Evolutionary conservation across 1,284 basidiomycete genomes (phyloP).

Genomic region (Ganoderma lucidum): DNA sequence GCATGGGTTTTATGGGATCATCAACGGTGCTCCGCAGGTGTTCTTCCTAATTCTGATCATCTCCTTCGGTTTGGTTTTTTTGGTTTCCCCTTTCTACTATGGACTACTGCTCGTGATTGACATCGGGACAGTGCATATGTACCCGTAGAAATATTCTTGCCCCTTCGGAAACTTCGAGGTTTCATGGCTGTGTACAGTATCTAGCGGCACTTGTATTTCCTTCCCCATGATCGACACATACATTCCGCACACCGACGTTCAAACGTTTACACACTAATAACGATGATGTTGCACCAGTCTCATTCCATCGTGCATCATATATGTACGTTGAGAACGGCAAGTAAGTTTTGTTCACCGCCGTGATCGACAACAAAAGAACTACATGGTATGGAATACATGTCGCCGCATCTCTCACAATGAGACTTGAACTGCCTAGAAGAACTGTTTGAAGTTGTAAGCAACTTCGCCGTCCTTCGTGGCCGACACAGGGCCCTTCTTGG

Average conservation of each 20-base stretch:
- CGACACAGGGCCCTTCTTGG: slow-evolving; percentile 36
- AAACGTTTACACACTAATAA: background rate
- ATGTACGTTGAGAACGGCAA: background rate
- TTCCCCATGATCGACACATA: background rate
- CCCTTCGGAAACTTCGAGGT: background rate
- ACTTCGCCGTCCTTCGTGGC: slow-evolving; percentile 45
- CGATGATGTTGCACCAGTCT: slow-evolving; percentile 4
- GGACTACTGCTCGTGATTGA: slow-evolving; percentile 5
- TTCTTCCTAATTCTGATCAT: background rate
- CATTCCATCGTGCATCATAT: background rate
- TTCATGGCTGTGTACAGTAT: background rate
- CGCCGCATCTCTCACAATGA: background rate
- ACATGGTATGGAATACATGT: slow-evolving; percentile 5
- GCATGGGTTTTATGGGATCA: background rate
- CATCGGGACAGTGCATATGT: background rate
- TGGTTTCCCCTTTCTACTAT: background rate
- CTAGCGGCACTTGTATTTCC: slow-evolving; percentile 2
- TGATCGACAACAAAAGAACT: background rate
- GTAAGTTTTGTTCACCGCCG: background rate
- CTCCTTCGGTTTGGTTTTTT: background rate
- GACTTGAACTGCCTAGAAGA: slow-evolving; percentile 47
- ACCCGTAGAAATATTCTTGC: slow-evolving; percentile 4
- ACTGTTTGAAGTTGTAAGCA: slow-evolving; percentile 61
- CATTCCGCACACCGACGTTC: background rate
- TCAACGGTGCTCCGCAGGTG: background rate